Base-by-base conservation (phyloP, 169 alveolate genomes). In the Plasmodium falciparum region DNA sequence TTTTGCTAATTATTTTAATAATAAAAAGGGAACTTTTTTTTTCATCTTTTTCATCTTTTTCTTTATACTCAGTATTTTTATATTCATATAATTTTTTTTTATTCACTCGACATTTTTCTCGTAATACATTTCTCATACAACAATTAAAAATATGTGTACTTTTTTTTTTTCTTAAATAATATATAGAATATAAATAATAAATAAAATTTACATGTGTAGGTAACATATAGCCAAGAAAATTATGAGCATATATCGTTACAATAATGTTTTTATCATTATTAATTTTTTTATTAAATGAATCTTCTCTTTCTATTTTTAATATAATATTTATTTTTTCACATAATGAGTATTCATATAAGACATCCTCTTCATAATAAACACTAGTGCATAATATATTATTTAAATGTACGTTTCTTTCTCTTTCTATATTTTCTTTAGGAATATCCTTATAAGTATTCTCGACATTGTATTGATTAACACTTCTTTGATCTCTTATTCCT, bases 261-360 rank as follows among this genome's bases (percentile, higher is more conserved):
- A 78, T 43, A 29, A n/a, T 43, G 22, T 17, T 9, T 5, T 39
- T 39, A 39, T 39, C 9, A 5, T 39, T 39, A 39, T 39, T 5
- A 39, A 6, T 0, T 39, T 39, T 39, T 39, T 39, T 39, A 39
- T 39, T 39, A 39, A 5, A 39, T 39, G 9, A 39, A 39, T 39
- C 2, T 39, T 39, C 47, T 39, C 47, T 39, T 49, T 50, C 50
- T 29, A 20, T 29, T 45, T 66, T 65, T 24, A 65, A 24, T 58
- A 45, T 39, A 13, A 78, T 24, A 33, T 78, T 59, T 22, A 52
- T 66, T n/a, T 52, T 67, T n/a, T 78, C 89, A 52, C 54, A 65
- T 52, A 78, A 17, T 39, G 66, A 15, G 15, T 78, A 78, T 70
- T 63, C 78, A 59, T 78, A 59, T 15, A 66, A 17, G 12, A 22